phyloP scores from a whole-genome alignment of 2,329 filamentous ascomycete genomes.

The Domatiomyces globalis region DNA sequence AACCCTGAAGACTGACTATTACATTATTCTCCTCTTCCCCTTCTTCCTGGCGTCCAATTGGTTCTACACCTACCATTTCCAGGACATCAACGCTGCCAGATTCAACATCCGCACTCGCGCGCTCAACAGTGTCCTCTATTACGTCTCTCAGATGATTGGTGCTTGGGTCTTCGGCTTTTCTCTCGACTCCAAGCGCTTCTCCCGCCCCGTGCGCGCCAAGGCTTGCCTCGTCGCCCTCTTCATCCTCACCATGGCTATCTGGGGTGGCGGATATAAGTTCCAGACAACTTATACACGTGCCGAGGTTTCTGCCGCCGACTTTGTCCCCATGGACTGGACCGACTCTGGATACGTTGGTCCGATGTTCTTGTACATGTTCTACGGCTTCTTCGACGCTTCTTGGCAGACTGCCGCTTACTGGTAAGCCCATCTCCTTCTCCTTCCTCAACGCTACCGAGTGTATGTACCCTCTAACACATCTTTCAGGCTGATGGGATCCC shows the following conservation, averaged over 20 bases:
- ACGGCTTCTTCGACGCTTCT: constrained; percentile 74
- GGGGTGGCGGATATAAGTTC: constrained; percentile 72
- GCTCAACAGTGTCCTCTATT: constrained; percentile 71
- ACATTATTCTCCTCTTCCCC: constrained; percentile 62
- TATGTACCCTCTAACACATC: constrained; percentile 1
- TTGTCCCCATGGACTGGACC: constrained; percentile 45
- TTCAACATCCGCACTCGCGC: constrained; percentile 62
- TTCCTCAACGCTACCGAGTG: not conserved
- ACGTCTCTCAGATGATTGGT: constrained; percentile 62
- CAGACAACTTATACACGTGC: constrained; percentile 46
- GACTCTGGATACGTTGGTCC: constrained; percentile 56
- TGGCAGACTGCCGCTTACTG: constrained; percentile 91
- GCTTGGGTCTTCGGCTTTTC: constrained; percentile 58
- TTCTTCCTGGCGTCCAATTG: constrained; percentile 71
- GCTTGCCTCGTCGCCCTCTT: constrained; percentile 48
- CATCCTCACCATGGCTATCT: constrained; percentile 58
- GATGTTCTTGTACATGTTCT: constrained; percentile 83
- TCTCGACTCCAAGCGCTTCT: constrained; percentile 47
- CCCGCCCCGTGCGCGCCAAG: constrained; percentile 55
- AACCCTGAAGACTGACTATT: constrained; percentile 55
- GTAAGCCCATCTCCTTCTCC: constrained; percentile 29
- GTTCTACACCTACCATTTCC: constrained; percentile 71
- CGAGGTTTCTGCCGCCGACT: constrained; percentile 20
- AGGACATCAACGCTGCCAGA: constrained; percentile 53
- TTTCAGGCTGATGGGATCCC: constrained; percentile 62